Percentiles rank a stretch among this genome's conserved stretches.
These are phyloP conservation scores for Phytophthora niederhauseri DNA, from an alignment of 352 stramenopile genomes.

Conservation along the genomic window DNA sequence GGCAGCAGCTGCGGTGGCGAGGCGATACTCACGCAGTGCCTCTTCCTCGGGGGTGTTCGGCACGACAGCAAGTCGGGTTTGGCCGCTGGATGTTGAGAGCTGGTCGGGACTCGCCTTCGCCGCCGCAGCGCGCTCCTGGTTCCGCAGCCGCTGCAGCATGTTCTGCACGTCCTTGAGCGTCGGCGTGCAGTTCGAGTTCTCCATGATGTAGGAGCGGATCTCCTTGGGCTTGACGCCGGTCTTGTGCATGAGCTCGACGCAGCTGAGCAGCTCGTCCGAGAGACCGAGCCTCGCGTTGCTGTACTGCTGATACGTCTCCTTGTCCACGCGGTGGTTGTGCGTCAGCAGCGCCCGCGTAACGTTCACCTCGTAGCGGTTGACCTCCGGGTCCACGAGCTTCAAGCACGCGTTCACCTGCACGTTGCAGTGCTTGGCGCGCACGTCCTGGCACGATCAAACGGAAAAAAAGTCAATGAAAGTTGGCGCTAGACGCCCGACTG, in stretches of 20 bases:
- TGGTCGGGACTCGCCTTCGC: not conserved
- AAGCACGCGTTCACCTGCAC: slow-evolving; percentile 45
- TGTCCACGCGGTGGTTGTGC: slow-evolving; percentile 43
- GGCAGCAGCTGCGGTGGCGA: not conserved
- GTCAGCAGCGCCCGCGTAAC: slow-evolving; percentile 39
- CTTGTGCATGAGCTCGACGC: slow-evolving; percentile 45
- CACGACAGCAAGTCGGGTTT: not conserved
- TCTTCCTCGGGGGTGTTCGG: slow-evolving; percentile 11
- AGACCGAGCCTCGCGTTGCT: slow-evolving; percentile 41
- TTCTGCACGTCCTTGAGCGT: slow-evolving; percentile 50
- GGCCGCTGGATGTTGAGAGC: not conserved
- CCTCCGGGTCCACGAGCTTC: slow-evolving; percentile 34
- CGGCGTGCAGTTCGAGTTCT: slow-evolving; percentile 36
- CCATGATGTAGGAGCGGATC: slow-evolving; percentile 38
- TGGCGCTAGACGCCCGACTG: too few species aligned
- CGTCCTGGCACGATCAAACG: slow-evolving; percentile 16
- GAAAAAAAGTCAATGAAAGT: too few species aligned
- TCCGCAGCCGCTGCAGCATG: slow-evolving; percentile 33
- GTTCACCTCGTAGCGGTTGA: slow-evolving; percentile 35
- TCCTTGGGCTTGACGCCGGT: slow-evolving; percentile 41
- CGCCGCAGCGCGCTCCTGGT: slow-evolving; percentile 18
- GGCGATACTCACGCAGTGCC: slow-evolving; percentile 23
- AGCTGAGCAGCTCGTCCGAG: slow-evolving; percentile 31
- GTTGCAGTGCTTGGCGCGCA: slow-evolving; percentile 38
- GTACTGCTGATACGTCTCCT: slow-evolving; percentile 43